These are phyloP conservation scores for Furcasterigmium furcatum DNA, from an alignment of 2,329 filamentous ascomycete species.

Conservation along the genomic window DNA sequence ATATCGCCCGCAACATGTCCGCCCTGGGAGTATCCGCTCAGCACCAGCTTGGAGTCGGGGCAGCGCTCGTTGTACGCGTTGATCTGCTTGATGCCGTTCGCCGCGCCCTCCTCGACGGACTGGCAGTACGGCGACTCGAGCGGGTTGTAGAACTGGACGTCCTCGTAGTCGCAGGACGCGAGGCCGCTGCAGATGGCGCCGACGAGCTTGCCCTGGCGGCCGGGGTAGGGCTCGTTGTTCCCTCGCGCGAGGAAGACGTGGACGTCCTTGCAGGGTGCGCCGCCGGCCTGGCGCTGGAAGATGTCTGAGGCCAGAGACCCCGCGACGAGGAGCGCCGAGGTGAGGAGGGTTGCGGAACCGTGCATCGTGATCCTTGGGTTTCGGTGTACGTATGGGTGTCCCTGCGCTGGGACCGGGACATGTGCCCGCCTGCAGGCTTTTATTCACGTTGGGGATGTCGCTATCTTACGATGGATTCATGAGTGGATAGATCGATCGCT, in stretches of 20 bases:
- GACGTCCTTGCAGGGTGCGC: slow-evolving; percentile 17
- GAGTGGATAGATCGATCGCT: too few relatives aligned
- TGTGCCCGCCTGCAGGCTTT: too few relatives aligned
- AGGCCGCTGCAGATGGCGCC: slow-evolving; percentile 21
- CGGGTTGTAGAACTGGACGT: slow-evolving; percentile 27
- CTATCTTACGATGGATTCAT: too few relatives aligned
- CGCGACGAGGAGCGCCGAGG: not conserved
- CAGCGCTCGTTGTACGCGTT: slow-evolving; percentile 33
- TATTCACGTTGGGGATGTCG: too few relatives aligned
- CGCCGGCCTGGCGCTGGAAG: not conserved
- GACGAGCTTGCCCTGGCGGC: slow-evolving; percentile 21
- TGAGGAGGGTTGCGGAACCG: not conserved
- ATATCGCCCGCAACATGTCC: slow-evolving; percentile 33
- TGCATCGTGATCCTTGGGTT: not conserved
- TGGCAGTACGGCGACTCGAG: slow-evolving; percentile 26
- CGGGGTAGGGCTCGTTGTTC: slow-evolving; percentile 25
- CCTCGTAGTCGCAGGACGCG: slow-evolving; percentile 23
- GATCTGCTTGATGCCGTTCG: slow-evolving; percentile 31
- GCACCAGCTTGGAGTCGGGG: slow-evolving; percentile 33
- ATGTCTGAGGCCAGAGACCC: not conserved
- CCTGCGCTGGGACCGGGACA: too few relatives aligned
- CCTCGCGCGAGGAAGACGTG: slow-evolving; percentile 24
- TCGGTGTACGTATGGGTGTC: not conserved
- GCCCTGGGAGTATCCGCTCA: slow-evolving; percentile 39
- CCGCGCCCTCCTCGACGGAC: slow-evolving; percentile 29